Percentiles rank a stretch among this genome's conserved stretches.
Conservation (phyloP, 225 moss, liverwort and hornwort genomes). For the Anthoceros angustus region DNA sequence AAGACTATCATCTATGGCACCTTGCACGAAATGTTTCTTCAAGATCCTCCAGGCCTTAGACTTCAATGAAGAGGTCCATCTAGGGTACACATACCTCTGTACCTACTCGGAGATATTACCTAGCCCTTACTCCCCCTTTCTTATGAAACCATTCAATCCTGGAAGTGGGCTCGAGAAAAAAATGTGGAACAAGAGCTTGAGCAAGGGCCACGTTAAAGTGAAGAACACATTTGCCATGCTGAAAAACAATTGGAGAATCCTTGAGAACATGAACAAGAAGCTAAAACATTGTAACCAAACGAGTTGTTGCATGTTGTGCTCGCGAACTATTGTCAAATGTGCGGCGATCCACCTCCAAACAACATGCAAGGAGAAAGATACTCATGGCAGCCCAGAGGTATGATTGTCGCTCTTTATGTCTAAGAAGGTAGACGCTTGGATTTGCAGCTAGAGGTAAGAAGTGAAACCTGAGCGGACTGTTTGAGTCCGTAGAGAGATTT, state of each 20-base stretch:
- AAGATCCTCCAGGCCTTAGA: not conserved
- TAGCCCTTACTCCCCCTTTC: not conserved
- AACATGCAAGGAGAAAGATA: not conserved
- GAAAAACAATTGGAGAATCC: not conserved
- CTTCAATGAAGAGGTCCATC: too few species aligned
- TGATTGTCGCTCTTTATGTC: too few species aligned
- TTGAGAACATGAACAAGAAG: not conserved
- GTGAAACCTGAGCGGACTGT: too few species aligned
- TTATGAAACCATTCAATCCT: not conserved
- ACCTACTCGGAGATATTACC: not conserved
- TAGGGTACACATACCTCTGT: not conserved
- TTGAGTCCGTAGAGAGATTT: too few species aligned
- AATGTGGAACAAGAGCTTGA: not conserved
- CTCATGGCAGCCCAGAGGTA: not conserved
- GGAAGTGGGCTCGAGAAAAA: not conserved
- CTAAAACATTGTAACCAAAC: not conserved
- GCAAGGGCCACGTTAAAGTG: not conserved
- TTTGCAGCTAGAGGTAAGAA: too few species aligned
- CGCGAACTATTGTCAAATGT: not conserved
- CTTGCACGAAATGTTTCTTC: not conserved
- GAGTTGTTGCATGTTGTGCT: not conserved
- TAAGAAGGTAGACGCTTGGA: too few species aligned
- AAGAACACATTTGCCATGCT: not conserved
- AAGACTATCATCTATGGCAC: not conserved
- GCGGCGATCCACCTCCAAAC: not conserved